These are phyloP conservation scores for Parastagonospora avenae DNA, from an alignment of 2,329 filamentous ascomycete genomes.

Conservation along the genomic window DNA sequence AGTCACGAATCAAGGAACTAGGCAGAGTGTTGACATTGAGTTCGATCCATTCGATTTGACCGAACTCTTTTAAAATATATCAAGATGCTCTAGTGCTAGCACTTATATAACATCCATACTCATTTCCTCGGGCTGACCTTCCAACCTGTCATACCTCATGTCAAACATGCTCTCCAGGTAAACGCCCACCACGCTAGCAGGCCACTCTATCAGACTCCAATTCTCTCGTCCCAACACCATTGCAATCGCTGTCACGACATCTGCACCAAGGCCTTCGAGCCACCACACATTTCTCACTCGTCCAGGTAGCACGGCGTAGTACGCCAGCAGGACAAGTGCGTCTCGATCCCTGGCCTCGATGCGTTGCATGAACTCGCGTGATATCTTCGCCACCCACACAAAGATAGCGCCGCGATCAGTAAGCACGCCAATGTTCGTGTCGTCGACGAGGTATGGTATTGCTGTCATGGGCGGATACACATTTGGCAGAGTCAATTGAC, in stretches of 20 bases:
- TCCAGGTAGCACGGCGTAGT: slow-evolving; percentile 46
- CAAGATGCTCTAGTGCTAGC: too few relatives aligned
- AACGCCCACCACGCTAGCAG: slow-evolving; percentile 33
- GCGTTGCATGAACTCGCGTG: slow-evolving; percentile 35
- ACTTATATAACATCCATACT: slow-evolving; percentile 36
- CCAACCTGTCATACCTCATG: slow-evolving; percentile 21
- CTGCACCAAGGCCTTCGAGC: slow-evolving; percentile 40
- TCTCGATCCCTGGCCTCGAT: slow-evolving; percentile 37
- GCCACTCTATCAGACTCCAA: slow-evolving; percentile 40
- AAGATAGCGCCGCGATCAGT: slow-evolving; percentile 43
- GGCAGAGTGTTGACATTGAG: too few relatives aligned
- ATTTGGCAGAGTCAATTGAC: slow-evolving; percentile 33
- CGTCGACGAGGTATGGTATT: slow-evolving; percentile 37
- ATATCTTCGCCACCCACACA: slow-evolving; percentile 36
- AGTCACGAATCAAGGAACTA: too few relatives aligned
- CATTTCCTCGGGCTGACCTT: slow-evolving; percentile 28
- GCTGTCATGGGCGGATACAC: slow-evolving; percentile 31
- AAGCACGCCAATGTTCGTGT: slow-evolving; percentile 30
- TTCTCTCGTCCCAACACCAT: slow-evolving; percentile 38
- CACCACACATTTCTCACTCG: slow-evolving; percentile 43
- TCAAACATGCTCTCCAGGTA: slow-evolving; percentile 31
- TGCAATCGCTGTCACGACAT: slow-evolving; percentile 40
- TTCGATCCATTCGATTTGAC: too few relatives aligned
- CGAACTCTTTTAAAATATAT: too few relatives aligned
- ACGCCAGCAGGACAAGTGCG: slow-evolving; percentile 45